Evolutionary conservation across 768 basidiomycete species (phyloP).

Genomic region (Phylloporus rhodoxanthus): DNA sequence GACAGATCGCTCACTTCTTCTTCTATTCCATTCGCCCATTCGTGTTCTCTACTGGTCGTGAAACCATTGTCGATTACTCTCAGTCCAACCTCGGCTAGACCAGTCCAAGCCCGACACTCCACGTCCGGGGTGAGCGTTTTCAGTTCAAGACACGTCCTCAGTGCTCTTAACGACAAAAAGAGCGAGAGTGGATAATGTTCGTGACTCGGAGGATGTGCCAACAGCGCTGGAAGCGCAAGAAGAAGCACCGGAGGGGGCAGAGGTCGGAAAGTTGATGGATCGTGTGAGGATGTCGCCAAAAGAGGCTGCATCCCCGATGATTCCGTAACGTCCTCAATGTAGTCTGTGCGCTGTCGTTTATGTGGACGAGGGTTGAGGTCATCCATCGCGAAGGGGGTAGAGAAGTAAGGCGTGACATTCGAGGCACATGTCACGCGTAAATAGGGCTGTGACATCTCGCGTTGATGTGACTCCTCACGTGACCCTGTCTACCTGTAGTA

Average conservation of each 20-base stretch:
- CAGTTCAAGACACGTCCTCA: conserved; percentile 49
- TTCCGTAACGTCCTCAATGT: neutral
- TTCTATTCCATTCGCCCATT: conserved; percentile 48
- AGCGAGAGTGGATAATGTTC: conserved; percentile 49
- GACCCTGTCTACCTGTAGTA: too few species aligned
- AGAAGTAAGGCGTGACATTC: conserved; percentile 7
- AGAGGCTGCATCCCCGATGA: neutral
- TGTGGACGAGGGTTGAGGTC: conserved; percentile 30
- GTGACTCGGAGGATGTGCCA: conserved; percentile 63
- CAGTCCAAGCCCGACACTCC: conserved; percentile 69
- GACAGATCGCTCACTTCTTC: conserved; percentile 39
- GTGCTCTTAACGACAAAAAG: conserved; percentile 47
- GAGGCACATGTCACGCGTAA: conserved; percentile 24
- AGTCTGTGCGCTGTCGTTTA: conserved; percentile 30
- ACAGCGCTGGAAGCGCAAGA: conserved; percentile 53
- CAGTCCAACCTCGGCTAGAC: conserved; percentile 64
- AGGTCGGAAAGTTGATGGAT: conserved; percentile 21
- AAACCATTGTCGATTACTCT: conserved; percentile 46
- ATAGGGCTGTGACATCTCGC: conserved; percentile 28
- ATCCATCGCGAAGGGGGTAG: conserved; percentile 17
- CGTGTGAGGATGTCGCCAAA: neutral
- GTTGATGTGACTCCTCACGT: conserved; percentile 8
- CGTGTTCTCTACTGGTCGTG: conserved; percentile 30
- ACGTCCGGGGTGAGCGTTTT: conserved; percentile 48
- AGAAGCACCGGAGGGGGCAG: conserved; percentile 46